Conservation (phyloP, 331 rosid genomes). For the Cydonia oblonga region DNA sequence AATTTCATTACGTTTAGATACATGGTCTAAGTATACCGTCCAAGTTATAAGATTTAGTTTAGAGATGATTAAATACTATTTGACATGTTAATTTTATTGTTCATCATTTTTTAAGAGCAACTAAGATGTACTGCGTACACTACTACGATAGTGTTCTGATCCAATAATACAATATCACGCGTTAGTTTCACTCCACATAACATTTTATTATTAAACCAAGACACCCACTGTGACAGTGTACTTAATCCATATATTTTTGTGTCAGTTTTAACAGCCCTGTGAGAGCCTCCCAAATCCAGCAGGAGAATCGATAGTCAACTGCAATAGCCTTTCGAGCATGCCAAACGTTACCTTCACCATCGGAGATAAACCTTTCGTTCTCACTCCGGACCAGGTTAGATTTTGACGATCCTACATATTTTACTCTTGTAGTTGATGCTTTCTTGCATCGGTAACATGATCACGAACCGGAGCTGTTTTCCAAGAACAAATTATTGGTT, state of each 20-base stretch:
- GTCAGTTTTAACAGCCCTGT: conserved; percentile 38
- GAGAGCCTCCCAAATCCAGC: conserved; percentile 76
- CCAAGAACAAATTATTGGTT: background rate
- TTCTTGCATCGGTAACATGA: background rate
- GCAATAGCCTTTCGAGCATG: conserved; percentile 43
- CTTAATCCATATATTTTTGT: background rate
- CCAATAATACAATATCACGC: too few species aligned
- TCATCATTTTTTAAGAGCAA: background rate
- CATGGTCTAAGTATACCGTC: background rate
- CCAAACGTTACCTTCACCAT: conserved; percentile 70
- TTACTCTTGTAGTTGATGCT: background rate
- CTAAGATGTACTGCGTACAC: too few species aligned
- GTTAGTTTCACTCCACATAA: too few species aligned
- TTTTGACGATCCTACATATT: background rate
- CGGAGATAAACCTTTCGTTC: conserved; percentile 39
- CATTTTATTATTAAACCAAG: too few species aligned
- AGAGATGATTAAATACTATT: background rate
- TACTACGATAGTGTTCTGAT: too few species aligned
- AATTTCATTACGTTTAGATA: too few species aligned
- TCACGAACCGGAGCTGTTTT: background rate
- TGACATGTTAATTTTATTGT: background rate
- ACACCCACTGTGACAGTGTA: too few species aligned
- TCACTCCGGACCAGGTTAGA: conserved; percentile 69
- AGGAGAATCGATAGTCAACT: conserved; percentile 53
- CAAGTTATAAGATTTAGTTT: background rate